Evolutionary conservation across 2,329 filamentous ascomycete species (phyloP), one percentile per base, ranked within the genome.

Genomic region (Fusarium clavum): DNA sequence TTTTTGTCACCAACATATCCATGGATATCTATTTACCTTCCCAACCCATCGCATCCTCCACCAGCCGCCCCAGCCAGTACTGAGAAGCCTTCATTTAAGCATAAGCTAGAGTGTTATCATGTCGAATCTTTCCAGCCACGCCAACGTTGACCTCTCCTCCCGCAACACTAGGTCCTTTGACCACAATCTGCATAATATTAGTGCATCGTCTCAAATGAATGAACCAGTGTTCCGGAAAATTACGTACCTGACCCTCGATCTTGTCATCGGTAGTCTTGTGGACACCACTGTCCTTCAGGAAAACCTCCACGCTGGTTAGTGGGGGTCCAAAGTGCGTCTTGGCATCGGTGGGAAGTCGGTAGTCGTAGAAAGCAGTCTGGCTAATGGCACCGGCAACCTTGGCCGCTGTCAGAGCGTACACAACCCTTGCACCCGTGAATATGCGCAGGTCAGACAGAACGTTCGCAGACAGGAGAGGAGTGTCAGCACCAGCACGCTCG

Each of bases 311-410:
- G 73, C 90, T 91, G 69, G 91, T 93, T 43, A 96, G 77, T 4
- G 95, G 94, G 12, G 91, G 85, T 5, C 96, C 96, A 76, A 98
- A 97, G 79, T 97, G 94, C 69, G 77, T 74, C 53, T 74, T 69
- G 54, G 69, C 72, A 45, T 79, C 77, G 43, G 78, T 79, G 40
- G 80, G 82, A 67, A 86, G 85, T 71, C 95, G 85, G 79, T 98
- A 98, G 78, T 98, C 95, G 77, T 93, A 97, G 41, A 94, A 86
- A 66, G 93, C 90, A 10, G 93, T 97, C 81, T 98, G 95, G 2
- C 91, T 85, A n/a, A 97, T 88, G 1, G 94, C 91, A 40, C 96
- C 96, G 4, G 94, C 95, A n/a, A 98, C 92, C 65, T 89, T 88
- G 25, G 93, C 84, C 1, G 92, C 90, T 20, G 94, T 92, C 57